phyloP scores from a whole-genome alignment of 768 basidiomycete species.

The Tulasnella sp. region DNA sequence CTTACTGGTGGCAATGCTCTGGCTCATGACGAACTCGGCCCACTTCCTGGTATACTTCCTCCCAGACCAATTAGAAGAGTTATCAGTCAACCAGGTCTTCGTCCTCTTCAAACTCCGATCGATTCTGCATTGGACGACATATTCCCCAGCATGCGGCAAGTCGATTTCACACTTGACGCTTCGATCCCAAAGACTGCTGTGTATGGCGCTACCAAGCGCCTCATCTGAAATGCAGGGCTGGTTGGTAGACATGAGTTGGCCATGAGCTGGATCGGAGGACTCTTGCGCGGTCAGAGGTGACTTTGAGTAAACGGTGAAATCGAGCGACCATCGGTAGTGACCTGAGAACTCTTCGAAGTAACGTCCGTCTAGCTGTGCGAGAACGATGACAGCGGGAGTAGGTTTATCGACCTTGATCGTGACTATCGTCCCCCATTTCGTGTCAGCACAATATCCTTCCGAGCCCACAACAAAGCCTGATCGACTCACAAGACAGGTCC shows the following conservation, averaged over 20 bases:
- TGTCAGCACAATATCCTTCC: too few species aligned
- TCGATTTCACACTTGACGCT: constrained; percentile 22
- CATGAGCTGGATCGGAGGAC: too few species aligned
- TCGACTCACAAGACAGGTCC: constrained; percentile 41
- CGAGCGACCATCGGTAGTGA: constrained; percentile 37
- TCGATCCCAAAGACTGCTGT: constrained; percentile 22
- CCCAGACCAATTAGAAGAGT: constrained; percentile 1
- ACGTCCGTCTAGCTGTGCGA: constrained; percentile 41
- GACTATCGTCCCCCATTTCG: constrained; percentile 34
- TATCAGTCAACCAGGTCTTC: not conserved
- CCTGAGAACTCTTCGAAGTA: constrained; percentile 42
- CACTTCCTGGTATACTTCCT: constrained; percentile 13
- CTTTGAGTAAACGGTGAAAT: constrained; percentile 42
- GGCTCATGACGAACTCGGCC: constrained; percentile 6
- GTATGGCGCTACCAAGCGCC: constrained; percentile 19
- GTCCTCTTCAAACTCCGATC: not conserved
- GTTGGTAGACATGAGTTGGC: too few species aligned
- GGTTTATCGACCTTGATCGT: constrained; percentile 35
- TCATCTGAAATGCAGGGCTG: constrained; percentile 18
- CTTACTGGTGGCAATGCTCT: constrained; percentile 17
- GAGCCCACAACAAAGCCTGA: not conserved
- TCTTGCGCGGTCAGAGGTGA: constrained; percentile 27
- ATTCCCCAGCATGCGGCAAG: constrained; percentile 25
- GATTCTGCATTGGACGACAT: constrained; percentile 26
- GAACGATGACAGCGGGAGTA: constrained; percentile 39